Conservation (phyloP, 345 rosid species). For the Noccaea caerulescens region DNA sequence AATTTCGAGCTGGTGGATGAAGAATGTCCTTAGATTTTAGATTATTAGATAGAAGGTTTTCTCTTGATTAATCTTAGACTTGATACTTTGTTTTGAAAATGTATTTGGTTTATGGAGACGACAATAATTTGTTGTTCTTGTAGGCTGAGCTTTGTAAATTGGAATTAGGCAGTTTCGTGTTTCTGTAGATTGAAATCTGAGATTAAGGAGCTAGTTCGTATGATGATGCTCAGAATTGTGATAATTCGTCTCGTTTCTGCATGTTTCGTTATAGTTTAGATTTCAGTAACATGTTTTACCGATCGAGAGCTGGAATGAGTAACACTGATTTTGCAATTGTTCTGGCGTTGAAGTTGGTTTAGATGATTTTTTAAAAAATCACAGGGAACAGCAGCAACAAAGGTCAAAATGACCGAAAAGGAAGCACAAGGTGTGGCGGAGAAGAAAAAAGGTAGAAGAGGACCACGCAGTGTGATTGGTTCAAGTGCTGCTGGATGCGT, state of each 20-base stretch:
- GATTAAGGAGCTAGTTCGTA: slow-evolving; percentile 5
- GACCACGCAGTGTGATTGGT: slow-evolving; percentile 96
- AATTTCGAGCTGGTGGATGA: slow-evolving; percentile 3
- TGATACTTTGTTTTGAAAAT: not conserved
- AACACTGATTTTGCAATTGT: not conserved
- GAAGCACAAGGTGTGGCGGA: slow-evolving; percentile 96
- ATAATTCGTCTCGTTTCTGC: not conserved
- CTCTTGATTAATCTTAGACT: not conserved
- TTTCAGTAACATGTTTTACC: not conserved
- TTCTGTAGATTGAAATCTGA: not conserved
- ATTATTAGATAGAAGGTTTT: not conserved
- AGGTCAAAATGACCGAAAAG: slow-evolving; percentile 94
- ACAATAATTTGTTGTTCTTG: not conserved
- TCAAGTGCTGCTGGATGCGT: slow-evolving; percentile 98
- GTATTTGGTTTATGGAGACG: not conserved
- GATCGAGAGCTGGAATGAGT: not conserved
- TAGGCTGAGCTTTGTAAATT: not conserved
- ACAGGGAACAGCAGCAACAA: slow-evolving; percentile 94
- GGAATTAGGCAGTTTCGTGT: not conserved
- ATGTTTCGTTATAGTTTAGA: not conserved
- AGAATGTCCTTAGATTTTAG: slow-evolving; percentile 3
- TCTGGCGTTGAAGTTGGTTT: slow-evolving; percentile 38
- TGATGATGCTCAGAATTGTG: slow-evolving; percentile 4
- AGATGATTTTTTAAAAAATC: slow-evolving; percentile 34
- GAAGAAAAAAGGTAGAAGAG: slow-evolving; percentile 93